A percentile compares a stretch with the other conserved stretches of the same genome.
phyloP scores from a whole-genome alignment of 208 protist species.

The Porcisia hertigi region DNA sequence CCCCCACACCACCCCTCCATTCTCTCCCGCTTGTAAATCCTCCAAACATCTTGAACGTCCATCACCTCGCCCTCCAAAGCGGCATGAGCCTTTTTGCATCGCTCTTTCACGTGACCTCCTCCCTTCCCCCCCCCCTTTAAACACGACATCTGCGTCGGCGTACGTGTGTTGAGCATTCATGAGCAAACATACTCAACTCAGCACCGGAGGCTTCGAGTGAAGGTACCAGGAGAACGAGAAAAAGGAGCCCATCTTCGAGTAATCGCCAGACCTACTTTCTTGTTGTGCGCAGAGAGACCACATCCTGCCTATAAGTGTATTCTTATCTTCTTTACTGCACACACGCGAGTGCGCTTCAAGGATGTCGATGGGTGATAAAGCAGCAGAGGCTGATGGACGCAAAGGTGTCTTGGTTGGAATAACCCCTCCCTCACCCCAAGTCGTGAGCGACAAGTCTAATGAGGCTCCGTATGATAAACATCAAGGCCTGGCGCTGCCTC shows the following conservation, averaged over 20 bases:
- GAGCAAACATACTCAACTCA: background rate
- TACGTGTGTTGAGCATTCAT: background rate
- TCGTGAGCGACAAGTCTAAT: conserved; percentile 11
- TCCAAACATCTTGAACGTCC: too few relatives aligned
- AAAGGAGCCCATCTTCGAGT: background rate
- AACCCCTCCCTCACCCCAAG: background rate
- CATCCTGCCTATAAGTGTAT: background rate
- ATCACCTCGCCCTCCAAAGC: too few relatives aligned
- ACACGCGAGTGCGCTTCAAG: background rate
- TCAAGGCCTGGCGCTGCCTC: conserved; percentile 37
- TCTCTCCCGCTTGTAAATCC: too few relatives aligned
- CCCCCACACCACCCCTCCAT: too few relatives aligned
- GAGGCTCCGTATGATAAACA: conserved; percentile 35
- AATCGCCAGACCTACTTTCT: background rate
- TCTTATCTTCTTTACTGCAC: background rate
- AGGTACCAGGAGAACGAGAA: background rate
- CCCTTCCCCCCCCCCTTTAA: background rate
- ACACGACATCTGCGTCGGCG: background rate
- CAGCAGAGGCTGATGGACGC: background rate
- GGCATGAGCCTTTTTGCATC: too few relatives aligned
- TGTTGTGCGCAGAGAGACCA: background rate
- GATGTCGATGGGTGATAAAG: background rate
- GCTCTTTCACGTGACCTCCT: background rate
- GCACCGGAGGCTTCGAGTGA: too few relatives aligned
- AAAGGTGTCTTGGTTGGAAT: background rate